phyloP scores from a whole-genome alignment of 2,329 filamentous ascomycete genomes.

The Penicillium palitans region DNA sequence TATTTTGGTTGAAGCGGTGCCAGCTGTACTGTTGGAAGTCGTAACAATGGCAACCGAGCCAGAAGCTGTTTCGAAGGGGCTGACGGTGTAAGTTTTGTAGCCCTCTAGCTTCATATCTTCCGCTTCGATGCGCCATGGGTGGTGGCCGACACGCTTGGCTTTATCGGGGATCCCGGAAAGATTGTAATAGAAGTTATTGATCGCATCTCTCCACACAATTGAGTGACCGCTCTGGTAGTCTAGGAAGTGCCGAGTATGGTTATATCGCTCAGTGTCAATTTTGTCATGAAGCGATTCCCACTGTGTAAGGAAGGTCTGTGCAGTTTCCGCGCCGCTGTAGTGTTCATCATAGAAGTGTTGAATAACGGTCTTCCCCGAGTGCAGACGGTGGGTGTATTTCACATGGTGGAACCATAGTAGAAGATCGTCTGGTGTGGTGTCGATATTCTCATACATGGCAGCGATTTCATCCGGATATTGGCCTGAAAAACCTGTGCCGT shows the following conservation, averaged over 20 bases:
- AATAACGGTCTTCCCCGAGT: slow-evolving; percentile 66
- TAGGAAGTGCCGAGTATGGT: slow-evolving; percentile 60
- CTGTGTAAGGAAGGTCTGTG: slow-evolving; percentile 54
- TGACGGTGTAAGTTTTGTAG: slow-evolving; percentile 57
- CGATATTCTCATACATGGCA: slow-evolving; percentile 58
- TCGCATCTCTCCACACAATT: slow-evolving; percentile 68
- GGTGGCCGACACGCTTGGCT: slow-evolving; percentile 56
- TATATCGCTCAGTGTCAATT: slow-evolving; percentile 61
- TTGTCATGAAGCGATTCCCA: slow-evolving; percentile 59
- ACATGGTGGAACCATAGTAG: slow-evolving; percentile 76
- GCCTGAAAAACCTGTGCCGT: slow-evolving; percentile 65
- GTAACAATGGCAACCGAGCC: slow-evolving; percentile 58
- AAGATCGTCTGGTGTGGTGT: slow-evolving; percentile 66
- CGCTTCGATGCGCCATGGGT: slow-evolving; percentile 68
- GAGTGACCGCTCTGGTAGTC: slow-evolving; percentile 68
- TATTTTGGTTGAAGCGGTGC: slow-evolving; percentile 51
- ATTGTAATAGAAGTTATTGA: slow-evolving; percentile 65
- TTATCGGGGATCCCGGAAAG: slow-evolving; percentile 62
- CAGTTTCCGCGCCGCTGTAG: slow-evolving; percentile 60
- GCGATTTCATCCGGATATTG: slow-evolving; percentile 66
- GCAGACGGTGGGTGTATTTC: slow-evolving; percentile 62
- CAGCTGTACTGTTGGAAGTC: slow-evolving; percentile 51
- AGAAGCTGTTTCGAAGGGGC: slow-evolving; percentile 62
- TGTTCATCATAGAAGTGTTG: slow-evolving; percentile 67
- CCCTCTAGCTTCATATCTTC: slow-evolving; percentile 63